Evolutionary conservation across 2,329 filamentous ascomycete genomes (phyloP), one percentile per base, ranked within the genome.

Genomic region (Microsporum ferrugineum): DNA sequence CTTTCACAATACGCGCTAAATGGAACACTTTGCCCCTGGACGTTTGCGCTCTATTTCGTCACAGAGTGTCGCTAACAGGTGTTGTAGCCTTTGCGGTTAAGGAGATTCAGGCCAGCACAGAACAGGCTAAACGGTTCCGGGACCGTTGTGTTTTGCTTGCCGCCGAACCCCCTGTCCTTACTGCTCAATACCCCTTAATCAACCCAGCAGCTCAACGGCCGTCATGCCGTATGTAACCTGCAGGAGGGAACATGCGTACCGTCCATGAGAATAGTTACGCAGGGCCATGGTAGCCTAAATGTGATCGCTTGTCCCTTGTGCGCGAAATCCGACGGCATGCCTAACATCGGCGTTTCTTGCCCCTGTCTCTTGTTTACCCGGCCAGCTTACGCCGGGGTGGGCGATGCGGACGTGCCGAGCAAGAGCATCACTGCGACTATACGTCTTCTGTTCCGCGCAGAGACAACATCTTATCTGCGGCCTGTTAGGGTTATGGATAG

Each of bases 381-480:
- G 86, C 67, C 89, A 86, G 65, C 91, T 88, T 61, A 92, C 82
- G 63, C 96, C 89, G 0, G 92, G 91, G 73, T 96, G 92, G 65
- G 95, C 92, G 57, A 96, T 91, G 39, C 91, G 85, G 81, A 96
- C 95, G 72, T 99, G 92, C 63, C 92, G 81, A 12, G 92, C 97
- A 57, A 97, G 80, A 0, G 94, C 94, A 77, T 99, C 94, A 65
- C 91, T 94, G 61, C 94, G 85, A 68, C 90, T 96, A 71, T 97
- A 99, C 0, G 90, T 95, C 81, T 97, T 97, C 71, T 97, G 92
- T 69, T 97, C 91, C 1, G 89, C 90, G 75, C 94, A 99, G 56
- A 96, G 77, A 64, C 91, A 86, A 75, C 94, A 97, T 51, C 90
- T 86, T 5, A 96, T 90, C 78, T 97, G 97, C 73, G 91, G 86